Conservation (phyloP, 192 early-diverging fungal species). For the Rhizoclosmatium globosum region DNA sequence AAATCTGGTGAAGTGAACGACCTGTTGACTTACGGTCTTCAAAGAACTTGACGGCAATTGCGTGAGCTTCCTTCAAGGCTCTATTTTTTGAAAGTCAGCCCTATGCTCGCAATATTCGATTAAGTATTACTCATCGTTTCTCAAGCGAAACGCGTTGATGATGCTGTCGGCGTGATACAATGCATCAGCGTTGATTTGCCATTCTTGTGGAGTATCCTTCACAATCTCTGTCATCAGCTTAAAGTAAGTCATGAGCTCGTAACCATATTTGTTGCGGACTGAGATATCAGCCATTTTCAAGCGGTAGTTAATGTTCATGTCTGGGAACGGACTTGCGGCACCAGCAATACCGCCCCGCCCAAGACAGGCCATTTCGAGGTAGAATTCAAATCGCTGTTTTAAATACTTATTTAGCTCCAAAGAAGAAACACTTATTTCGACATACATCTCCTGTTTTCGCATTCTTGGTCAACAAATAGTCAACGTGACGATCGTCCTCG, state of each 20-base stretch:
- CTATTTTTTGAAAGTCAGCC: background rate
- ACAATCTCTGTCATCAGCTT: conserved; percentile 77
- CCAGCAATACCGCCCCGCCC: conserved; percentile 88
- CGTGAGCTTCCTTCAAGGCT: conserved; percentile 49
- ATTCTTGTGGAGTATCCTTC: conserved; percentile 71
- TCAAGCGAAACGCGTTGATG: conserved; percentile 73
- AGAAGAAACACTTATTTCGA: background rate
- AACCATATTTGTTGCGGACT: conserved; percentile 75
- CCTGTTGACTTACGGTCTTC: conserved; percentile 57
- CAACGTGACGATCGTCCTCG: conserved; percentile 62
- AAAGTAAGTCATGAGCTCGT: conserved; percentile 78
- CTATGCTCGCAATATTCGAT: background rate
- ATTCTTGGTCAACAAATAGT: conserved; percentile 57
- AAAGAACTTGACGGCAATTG: conserved; percentile 74
- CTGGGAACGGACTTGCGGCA: conserved; percentile 73
- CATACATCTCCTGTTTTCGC: conserved; percentile 49
- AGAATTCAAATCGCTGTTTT: conserved; percentile 67
- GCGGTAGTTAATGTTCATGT: conserved; percentile 67
- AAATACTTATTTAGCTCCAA: background rate
- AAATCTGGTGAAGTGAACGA: conserved; percentile 73
- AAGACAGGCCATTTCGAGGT: conserved; percentile 92
- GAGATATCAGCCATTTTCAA: conserved; percentile 73
- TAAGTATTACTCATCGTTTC: conserved; percentile 44
- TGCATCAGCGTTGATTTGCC: conserved; percentile 79
- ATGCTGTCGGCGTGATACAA: conserved; percentile 82